Conservation (phyloP, 208 protist genomes). For the Acanthamoeba divionensis region DNA sequence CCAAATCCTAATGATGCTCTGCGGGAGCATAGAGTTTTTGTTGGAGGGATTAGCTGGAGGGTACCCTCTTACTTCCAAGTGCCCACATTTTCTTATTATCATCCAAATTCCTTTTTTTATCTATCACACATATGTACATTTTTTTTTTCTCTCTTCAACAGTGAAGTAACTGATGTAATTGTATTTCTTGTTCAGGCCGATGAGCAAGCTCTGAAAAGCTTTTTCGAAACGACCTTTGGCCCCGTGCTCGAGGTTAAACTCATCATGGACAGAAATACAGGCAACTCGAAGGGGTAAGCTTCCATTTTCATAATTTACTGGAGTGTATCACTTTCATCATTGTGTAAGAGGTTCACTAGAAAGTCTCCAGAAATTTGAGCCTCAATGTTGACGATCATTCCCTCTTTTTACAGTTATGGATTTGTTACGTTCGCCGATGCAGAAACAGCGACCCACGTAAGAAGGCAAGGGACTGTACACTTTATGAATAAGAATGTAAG, state of each 20-base stretch:
- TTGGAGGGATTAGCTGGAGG: conserved; percentile 42
- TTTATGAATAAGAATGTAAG: conserved; percentile 14
- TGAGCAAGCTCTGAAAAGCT: neutral
- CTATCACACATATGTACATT: neutral
- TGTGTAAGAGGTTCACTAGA: too few species aligned
- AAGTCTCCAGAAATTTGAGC: neutral
- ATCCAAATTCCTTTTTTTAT: neutral
- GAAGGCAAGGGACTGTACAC: neutral
- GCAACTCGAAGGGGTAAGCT: conserved; percentile 38
- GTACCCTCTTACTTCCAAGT: neutral
- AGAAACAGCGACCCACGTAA: conserved; percentile 1
- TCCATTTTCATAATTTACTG: neutral
- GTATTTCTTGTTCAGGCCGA: neutral
- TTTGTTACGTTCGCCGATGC: conserved; percentile 34
- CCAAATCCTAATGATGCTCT: too few species aligned
- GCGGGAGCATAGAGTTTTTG: neutral
- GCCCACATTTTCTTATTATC: neutral
- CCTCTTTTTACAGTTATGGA: neutral
- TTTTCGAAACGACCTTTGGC: conserved; percentile 32
- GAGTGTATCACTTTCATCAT: neutral
- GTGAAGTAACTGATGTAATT: neutral
- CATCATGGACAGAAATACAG: conserved; percentile 36
- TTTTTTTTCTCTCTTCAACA: neutral
- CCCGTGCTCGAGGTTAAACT: conserved; percentile 29
- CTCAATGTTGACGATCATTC: neutral